phyloP scores from a whole-genome alignment of 1,284 basidiomycete genomes.

The Rhizopogon parksii region DNA sequence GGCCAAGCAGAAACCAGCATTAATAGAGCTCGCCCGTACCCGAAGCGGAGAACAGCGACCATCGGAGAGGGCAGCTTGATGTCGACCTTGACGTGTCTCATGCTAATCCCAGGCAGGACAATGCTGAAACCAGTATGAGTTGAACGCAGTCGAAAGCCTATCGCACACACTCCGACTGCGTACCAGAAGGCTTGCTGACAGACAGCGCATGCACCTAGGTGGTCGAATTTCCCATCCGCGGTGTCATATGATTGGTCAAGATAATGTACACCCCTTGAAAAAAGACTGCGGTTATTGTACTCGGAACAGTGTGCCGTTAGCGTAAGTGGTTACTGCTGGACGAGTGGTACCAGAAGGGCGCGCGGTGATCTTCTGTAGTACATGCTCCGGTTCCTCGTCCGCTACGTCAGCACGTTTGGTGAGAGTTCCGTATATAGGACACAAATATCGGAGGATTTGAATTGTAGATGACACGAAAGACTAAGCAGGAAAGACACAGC shows the following conservation, averaged over 20 bases:
- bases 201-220: slow-evolving; percentile 46
- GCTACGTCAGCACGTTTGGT: too few relatives aligned
- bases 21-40: too few relatives aligned
- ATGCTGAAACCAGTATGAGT: slow-evolving; percentile 37
- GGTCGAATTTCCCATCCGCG: slow-evolving; percentile 48
- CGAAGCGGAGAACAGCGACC: slow-evolving; percentile 51
- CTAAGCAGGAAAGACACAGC: too few relatives aligned
- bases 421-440: too few relatives aligned
- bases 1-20: too few relatives aligned
- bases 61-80: slow-evolving; percentile 66
- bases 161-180: slow-evolving; percentile 47
- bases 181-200: slow-evolving; percentile 73
- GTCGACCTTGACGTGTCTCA: slow-evolving; percentile 65
- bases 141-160: not conserved
- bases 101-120: slow-evolving; percentile 67
- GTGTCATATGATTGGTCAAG: slow-evolving; percentile 52
- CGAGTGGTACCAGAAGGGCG: too few relatives aligned
- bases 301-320: too few relatives aligned
- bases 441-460: too few relatives aligned
- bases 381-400: too few relatives aligned
- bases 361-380: too few relatives aligned
- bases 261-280: slow-evolving; percentile 58
- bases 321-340: too few relatives aligned
- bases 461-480: too few relatives aligned
- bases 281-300: not conserved